These are phyloP conservation scores for Sphaerulina vaccinii DNA, from an alignment of 2,329 filamentous ascomycete species.

Conservation along the genomic window DNA sequence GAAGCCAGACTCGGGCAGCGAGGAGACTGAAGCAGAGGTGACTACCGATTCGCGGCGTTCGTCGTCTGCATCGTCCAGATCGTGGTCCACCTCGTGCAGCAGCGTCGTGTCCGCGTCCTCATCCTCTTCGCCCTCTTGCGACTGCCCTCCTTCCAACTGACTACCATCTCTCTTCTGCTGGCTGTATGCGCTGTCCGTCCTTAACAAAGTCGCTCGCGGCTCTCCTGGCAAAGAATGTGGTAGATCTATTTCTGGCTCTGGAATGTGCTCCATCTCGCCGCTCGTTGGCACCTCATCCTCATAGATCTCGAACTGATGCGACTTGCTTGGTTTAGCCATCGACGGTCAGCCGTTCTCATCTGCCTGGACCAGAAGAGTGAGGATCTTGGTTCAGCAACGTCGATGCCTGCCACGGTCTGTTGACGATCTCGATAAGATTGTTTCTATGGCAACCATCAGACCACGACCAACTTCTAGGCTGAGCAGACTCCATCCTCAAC, in stretches of 20 bases:
- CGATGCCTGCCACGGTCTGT: background rate
- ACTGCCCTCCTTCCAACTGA: background rate
- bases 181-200: conserved; percentile 5
- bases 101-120: background rate
- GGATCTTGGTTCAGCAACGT: too few relatives aligned
- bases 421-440: too few relatives aligned
- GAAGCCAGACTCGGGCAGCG: conserved; percentile 34
- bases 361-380: background rate
- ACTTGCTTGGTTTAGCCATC: background rate
- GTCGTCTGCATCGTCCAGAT: conserved; percentile 14
- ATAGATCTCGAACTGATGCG: background rate
- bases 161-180: background rate
- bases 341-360: background rate
- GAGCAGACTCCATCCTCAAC: too few relatives aligned
- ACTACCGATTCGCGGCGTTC: conserved; percentile 30
- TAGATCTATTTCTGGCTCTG: too few relatives aligned
- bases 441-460: too few relatives aligned
- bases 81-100: background rate
- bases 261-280: background rate
- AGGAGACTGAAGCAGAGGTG: conserved; percentile 35
- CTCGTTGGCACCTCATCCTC: background rate
- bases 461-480: too few relatives aligned
- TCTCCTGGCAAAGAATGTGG: background rate
- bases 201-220: background rate
- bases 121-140: background rate